A percentile compares a stretch with the other conserved stretches of the same genome.
phyloP scores from a whole-genome alignment of 352 stramenopile species.

The Phytophthora idaei region DNA sequence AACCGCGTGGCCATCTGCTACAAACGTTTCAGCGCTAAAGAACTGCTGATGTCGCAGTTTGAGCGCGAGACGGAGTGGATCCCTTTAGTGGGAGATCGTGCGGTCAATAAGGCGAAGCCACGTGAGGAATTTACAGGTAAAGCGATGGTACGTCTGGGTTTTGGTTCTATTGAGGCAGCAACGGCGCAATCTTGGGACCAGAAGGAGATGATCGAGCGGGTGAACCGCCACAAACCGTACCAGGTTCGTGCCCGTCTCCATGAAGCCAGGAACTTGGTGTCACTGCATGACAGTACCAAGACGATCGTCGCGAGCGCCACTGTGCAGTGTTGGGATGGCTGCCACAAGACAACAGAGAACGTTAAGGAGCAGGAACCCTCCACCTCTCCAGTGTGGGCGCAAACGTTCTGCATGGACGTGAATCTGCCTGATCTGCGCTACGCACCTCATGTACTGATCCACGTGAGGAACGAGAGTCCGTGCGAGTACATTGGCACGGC shows the following conservation, averaged over 20 bases:
- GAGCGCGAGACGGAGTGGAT: slow-evolving; percentile 58
- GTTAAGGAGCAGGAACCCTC: slow-evolving; percentile 30
- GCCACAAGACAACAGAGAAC: slow-evolving; percentile 40
- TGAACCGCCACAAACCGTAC: slow-evolving; percentile 69
- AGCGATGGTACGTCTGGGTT: slow-evolving; percentile 71
- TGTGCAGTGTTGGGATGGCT: slow-evolving; percentile 65
- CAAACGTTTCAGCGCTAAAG: slow-evolving; percentile 66
- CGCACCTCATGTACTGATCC: slow-evolving; percentile 66
- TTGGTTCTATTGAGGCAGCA: slow-evolving; percentile 60
- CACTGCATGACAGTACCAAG: slow-evolving; percentile 36
- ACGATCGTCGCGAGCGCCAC: slow-evolving; percentile 58
- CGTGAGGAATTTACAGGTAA: slow-evolving; percentile 71
- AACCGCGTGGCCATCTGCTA: slow-evolving; percentile 74
- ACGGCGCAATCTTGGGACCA: slow-evolving; percentile 61
- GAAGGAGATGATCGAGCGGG: slow-evolving; percentile 57
- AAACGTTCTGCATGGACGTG: slow-evolving; percentile 76
- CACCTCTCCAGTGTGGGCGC: slow-evolving; percentile 47
- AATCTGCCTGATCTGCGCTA: slow-evolving; percentile 63
- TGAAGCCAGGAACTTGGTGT: slow-evolving; percentile 48
- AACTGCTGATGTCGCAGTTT: slow-evolving; percentile 62
- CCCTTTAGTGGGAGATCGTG: slow-evolving; percentile 61
- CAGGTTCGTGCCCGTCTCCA: slow-evolving; percentile 78
- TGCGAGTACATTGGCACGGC: slow-evolving; percentile 52
- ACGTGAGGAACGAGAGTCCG: slow-evolving; percentile 55
- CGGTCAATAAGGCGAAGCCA: slow-evolving; percentile 52